phyloP scores from a whole-genome alignment of 129 eudicot genomes.

The Heracleum sosnowskyi region DNA sequence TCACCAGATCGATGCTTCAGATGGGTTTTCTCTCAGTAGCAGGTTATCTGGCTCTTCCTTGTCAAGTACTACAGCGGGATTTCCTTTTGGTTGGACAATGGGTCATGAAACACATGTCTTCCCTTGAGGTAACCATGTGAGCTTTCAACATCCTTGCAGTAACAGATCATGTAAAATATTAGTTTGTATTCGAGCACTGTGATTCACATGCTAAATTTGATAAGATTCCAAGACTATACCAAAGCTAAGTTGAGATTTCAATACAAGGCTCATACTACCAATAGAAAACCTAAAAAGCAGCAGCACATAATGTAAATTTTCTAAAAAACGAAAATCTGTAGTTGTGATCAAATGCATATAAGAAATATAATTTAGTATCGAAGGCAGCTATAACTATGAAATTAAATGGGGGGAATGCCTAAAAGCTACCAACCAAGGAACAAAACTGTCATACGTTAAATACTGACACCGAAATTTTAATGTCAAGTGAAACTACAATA shows the following conservation, averaged over 20 bases:
- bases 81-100: constrained; percentile 8
- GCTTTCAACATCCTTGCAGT: constrained; percentile 1
- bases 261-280: constrained; percentile 5
- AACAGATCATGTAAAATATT: neutral
- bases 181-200: constrained; percentile 17
- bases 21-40: constrained; percentile 13
- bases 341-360: neutral
- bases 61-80: constrained; percentile 8
- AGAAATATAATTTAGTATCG: neutral
- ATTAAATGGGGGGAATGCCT: too few species aligned
- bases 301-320: constrained; percentile 4
- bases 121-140: constrained; percentile 29
- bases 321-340: neutral
- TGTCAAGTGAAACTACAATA: neutral
- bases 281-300: constrained; percentile 5
- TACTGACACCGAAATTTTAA: neutral
- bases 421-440: neutral
- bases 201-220: constrained; percentile 12
- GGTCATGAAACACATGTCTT: constrained; percentile 16
- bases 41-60: constrained; percentile 12
- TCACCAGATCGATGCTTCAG: constrained; percentile 23
- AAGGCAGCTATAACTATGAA: neutral
- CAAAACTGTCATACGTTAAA: neutral
- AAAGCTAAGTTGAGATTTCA: constrained; percentile 10
- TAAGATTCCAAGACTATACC: constrained; percentile 2